Conservation (phyloP, 495 filamentous ascomycete species). For the Aspergillus conjunctus region DNA sequence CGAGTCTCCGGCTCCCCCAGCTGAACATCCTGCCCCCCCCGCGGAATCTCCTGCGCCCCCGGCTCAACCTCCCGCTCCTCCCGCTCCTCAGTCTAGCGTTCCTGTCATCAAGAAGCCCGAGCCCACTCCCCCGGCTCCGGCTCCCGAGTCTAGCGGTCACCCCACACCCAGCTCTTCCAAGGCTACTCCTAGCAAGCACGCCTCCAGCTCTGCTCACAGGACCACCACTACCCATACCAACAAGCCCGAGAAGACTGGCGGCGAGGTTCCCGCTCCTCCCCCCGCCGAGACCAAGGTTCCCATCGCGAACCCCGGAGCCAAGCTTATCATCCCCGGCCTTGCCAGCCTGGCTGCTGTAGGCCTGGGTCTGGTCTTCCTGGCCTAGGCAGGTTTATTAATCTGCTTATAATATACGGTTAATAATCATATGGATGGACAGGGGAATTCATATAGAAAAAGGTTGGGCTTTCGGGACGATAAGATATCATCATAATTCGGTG, state of each 20-base stretch:
- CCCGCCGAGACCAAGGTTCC: slow-evolving; percentile 30
- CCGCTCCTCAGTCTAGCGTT: slow-evolving; percentile 7
- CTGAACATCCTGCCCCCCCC: neutral
- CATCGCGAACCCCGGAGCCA: slow-evolving; percentile 36
- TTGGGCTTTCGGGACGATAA: too few species aligned
- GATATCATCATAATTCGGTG: neutral
- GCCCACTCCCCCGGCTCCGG: slow-evolving; percentile 10
- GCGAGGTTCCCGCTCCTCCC: slow-evolving; percentile 13
- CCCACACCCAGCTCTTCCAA: slow-evolving; percentile 11
- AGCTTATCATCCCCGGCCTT: slow-evolving; percentile 33
- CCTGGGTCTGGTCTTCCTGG: slow-evolving; percentile 24
- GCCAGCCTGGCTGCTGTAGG: slow-evolving; percentile 34
- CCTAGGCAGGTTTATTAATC: slow-evolving; percentile 9
- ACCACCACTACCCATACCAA: slow-evolving; percentile 12
- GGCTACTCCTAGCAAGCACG: slow-evolving; percentile 11
- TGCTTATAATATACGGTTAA: neutral
- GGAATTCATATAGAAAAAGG: too few species aligned
- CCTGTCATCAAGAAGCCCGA: slow-evolving; percentile 7
- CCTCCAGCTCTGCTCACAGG: slow-evolving; percentile 15
- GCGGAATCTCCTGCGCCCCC: slow-evolving; percentile 1
- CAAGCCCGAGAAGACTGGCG: neutral
- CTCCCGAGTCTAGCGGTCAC: slow-evolving; percentile 4
- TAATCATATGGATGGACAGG: neutral
- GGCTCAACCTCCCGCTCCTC: neutral
- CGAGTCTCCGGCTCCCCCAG: slow-evolving; percentile 2